Conservation (phyloP, 331 rosid species). For the Quercus tomentella region DNA sequence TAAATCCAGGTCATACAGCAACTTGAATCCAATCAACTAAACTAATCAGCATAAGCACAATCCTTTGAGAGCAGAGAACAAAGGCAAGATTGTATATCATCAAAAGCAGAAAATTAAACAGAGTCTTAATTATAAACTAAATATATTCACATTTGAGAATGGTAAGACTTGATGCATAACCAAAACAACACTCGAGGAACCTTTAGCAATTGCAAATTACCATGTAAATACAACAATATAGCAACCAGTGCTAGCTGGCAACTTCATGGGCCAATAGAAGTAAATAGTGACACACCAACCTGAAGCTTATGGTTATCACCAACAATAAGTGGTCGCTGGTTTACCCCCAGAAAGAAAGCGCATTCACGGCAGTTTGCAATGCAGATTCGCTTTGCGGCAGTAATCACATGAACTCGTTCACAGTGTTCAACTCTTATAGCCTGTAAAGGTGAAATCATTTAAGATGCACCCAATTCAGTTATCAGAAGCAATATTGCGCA, state of each 20-base stretch:
- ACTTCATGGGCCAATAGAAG: conserved; percentile 10
- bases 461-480: conserved; percentile 8
- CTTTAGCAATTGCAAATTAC: neutral
- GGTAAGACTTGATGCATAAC: neutral
- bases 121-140: too few relatives aligned
- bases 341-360: conserved; percentile 90
- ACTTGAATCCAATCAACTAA: neutral
- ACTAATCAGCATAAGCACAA: neutral
- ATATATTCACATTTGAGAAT: neutral
- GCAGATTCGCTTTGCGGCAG: conserved; percentile 85
- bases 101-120: neutral
- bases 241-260: neutral
- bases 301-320: conserved; percentile 99
- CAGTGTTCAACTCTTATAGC: conserved; percentile 97
- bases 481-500: neutral
- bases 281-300: conserved; percentile 40
- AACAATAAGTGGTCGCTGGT: conserved; percentile 89
- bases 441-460: conserved; percentile 43
- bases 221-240: neutral
- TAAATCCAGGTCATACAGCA: neutral
- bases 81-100: neutral
- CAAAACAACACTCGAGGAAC: neutral
- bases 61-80: neutral
- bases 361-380: conserved; percentile 99
- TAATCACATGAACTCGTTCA: conserved; percentile 95